These are phyloP conservation scores for Agaricus sinodeliciosus DNA, from an alignment of 768 basidiomycete genomes.

Conservation along the genomic window DNA sequence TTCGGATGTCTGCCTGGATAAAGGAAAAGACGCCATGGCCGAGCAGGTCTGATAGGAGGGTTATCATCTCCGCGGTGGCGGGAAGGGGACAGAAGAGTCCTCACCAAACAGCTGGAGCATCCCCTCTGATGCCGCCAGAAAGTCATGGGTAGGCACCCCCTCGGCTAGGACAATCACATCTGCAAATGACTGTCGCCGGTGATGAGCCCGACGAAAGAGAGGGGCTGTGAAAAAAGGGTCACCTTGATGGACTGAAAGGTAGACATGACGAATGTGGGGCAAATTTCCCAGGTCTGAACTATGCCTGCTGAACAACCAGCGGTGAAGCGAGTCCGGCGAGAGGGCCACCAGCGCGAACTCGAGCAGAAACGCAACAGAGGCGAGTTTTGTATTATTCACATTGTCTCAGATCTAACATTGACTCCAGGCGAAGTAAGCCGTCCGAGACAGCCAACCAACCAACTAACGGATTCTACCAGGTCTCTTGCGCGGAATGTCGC, in stretches of 20 bases:
- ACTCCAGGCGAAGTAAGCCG: slow-evolving; percentile 21
- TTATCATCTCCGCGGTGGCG: slow-evolving; percentile 13
- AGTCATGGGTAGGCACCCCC: slow-evolving; percentile 75
- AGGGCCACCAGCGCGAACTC: slow-evolving; percentile 53
- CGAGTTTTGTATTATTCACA: slow-evolving; percentile 11
- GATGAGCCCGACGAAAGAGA: not conserved
- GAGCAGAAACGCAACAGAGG: slow-evolving; percentile 64
- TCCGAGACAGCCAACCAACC: no score
- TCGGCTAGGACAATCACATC: slow-evolving; percentile 71
- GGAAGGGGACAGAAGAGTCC: slow-evolving; percentile 10
- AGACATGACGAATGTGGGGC: not conserved
- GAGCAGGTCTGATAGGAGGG: slow-evolving; percentile 45
- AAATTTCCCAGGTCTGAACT: not conserved
- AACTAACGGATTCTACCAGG: slow-evolving; percentile 39
- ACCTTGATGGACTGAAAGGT: slow-evolving; percentile 1
- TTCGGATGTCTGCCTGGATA: slow-evolving; percentile 63
- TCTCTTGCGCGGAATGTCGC: slow-evolving; percentile 77
- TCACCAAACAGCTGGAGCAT: slow-evolving; percentile 68
- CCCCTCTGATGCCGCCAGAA: slow-evolving; percentile 87
- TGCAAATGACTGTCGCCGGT: slow-evolving; percentile 62
- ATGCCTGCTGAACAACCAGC: not conserved
- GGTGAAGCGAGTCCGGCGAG: slow-evolving; percentile 35
- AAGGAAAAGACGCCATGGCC: slow-evolving; percentile 68
- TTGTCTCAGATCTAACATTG: slow-evolving; percentile 1
- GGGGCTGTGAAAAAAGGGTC: not conserved